A percentile compares a stretch with the other conserved stretches of the same genome.
phyloP scores from a whole-genome alignment of 805 yeast genomes.

The Cyberlindnera lachancei region DNA sequence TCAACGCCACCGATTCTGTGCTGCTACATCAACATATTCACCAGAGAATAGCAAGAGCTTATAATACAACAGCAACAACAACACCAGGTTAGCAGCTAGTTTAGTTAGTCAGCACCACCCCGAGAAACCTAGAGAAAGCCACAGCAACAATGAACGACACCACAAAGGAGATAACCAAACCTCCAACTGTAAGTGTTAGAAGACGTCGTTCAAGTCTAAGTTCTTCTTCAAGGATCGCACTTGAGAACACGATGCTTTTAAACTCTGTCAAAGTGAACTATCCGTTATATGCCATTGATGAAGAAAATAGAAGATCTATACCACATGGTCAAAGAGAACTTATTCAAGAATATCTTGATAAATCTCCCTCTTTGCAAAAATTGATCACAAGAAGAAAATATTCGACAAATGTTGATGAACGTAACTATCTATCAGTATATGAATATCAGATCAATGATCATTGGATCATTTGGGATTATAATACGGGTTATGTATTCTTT shows the following conservation, averaged over 20 bases:
- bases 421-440: conserved; percentile 61
- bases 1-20: too few relatives aligned
- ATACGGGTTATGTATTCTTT: conserved; percentile 15
- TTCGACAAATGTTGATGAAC: conserved; percentile 66
- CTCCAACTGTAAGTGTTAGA: too few relatives aligned
- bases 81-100: too few relatives aligned
- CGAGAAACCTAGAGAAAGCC: too few relatives aligned
- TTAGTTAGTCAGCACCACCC: too few relatives aligned
- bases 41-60: too few relatives aligned
- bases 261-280: conserved; percentile 15
- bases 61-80: too few relatives aligned
- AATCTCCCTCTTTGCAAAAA: conserved; percentile 1
- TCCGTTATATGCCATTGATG: conserved; percentile 11
- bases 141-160: too few relatives aligned
- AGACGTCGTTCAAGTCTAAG: conserved; percentile 1
- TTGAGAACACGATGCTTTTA: conserved; percentile 10
- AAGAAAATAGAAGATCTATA: conserved; percentile 10
- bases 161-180: too few relatives aligned
- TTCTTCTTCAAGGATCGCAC: conserved; percentile 1
- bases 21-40: too few relatives aligned
- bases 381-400: conserved; percentile 38
- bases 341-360: conserved; percentile 6
- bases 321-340: conserved; percentile 18
- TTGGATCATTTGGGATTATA: conserved; percentile 45
- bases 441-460: conserved; percentile 65